These are phyloP conservation scores for Athelia sp. DNA, from an alignment of 1,284 basidiomycete genomes.

Conservation along the genomic window DNA sequence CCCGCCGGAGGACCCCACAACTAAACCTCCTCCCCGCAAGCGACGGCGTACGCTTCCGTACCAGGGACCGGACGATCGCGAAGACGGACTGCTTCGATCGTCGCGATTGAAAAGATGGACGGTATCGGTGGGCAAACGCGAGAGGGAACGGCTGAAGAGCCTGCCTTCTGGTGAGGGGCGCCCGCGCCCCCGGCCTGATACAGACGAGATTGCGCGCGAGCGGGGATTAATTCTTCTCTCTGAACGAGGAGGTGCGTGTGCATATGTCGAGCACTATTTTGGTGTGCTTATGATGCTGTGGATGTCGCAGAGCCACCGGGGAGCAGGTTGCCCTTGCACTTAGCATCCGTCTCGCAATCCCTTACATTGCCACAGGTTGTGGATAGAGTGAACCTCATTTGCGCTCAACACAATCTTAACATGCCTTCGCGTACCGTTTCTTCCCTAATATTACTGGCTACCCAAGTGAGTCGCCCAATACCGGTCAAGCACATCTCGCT, in stretches of 20 bases:
- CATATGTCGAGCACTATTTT: too few species aligned
- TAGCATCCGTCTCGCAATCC: slow-evolving; percentile 63
- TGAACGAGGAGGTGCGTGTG: slow-evolving; percentile 57
- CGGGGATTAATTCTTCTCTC: slow-evolving; percentile 55
- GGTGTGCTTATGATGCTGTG: background rate
- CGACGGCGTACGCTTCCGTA: slow-evolving; percentile 67
- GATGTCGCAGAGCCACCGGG: slow-evolving; percentile 56
- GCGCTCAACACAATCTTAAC: slow-evolving; percentile 66
- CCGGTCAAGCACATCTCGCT: background rate
- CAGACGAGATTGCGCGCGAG: slow-evolving; percentile 68
- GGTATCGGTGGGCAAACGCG: slow-evolving; percentile 62
- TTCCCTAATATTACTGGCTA: slow-evolving; percentile 68
- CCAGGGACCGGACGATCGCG: slow-evolving; percentile 51
- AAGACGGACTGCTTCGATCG: slow-evolving; percentile 53
- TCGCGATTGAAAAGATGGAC: slow-evolving; percentile 70
- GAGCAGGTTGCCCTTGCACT: slow-evolving; percentile 61
- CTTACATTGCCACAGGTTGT: slow-evolving; percentile 73
- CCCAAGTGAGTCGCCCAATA: slow-evolving; percentile 47
- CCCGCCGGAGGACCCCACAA: slow-evolving; percentile 42
- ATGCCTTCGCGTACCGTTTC: slow-evolving; percentile 59
- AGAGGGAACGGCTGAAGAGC: slow-evolving; percentile 63
- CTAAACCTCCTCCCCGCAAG: slow-evolving; percentile 65
- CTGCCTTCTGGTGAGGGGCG: slow-evolving; percentile 38
- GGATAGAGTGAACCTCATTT: slow-evolving; percentile 75
- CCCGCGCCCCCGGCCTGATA: slow-evolving; percentile 36